These are phyloP conservation scores for Chaetomium tenue DNA, from an alignment of 495 filamentous ascomycete genomes.

Conservation along the genomic window DNA sequence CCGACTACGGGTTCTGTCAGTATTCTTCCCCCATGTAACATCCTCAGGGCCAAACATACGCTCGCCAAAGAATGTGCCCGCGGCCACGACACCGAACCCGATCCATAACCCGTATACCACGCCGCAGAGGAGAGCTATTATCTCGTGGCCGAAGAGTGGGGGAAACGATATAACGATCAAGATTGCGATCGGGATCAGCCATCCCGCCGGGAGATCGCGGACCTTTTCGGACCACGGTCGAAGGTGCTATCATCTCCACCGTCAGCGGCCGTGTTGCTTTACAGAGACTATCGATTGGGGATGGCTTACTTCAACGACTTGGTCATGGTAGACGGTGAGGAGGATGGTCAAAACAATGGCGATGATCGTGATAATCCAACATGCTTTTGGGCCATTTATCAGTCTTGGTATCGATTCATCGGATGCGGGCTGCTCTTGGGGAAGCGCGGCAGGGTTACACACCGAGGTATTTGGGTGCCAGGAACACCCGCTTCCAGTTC, in stretches of 20 bases:
- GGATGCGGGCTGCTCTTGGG: no score
- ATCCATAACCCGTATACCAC: slow-evolving; percentile 37
- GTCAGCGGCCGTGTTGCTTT: neutral
- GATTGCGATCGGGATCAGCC: slow-evolving; percentile 37
- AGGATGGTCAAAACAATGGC: slow-evolving; percentile 25
- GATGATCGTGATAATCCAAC: slow-evolving; percentile 20
- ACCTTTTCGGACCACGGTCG: slow-evolving; percentile 33
- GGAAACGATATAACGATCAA: slow-evolving; percentile 38
- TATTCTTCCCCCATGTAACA: neutral
- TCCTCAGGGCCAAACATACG: slow-evolving; percentile 1
- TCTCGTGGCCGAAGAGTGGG: slow-evolving; percentile 38
- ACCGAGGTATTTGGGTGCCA: slow-evolving; percentile 27
- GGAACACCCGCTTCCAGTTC: slow-evolving; percentile 28
- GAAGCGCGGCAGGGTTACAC: neutral
- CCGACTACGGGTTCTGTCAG: slow-evolving; percentile 21
- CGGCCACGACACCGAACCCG: slow-evolving; percentile 36
- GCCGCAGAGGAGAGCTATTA: slow-evolving; percentile 36
- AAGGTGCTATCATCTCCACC: slow-evolving; percentile 19
- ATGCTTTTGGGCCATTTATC: slow-evolving; percentile 5
- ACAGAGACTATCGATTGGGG: neutral
- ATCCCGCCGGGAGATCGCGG: slow-evolving; percentile 32
- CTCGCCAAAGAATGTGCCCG: slow-evolving; percentile 36
- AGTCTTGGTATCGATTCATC: neutral
- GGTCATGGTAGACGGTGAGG: slow-evolving; percentile 25
- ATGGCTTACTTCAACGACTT: slow-evolving; percentile 24